A percentile compares a stretch with the other conserved stretches of the same genome.
These are phyloP conservation scores for Phycomyces blakesleeanus DNA, from an alignment of 192 early-diverging fungal species.

Conservation along the genomic window DNA sequence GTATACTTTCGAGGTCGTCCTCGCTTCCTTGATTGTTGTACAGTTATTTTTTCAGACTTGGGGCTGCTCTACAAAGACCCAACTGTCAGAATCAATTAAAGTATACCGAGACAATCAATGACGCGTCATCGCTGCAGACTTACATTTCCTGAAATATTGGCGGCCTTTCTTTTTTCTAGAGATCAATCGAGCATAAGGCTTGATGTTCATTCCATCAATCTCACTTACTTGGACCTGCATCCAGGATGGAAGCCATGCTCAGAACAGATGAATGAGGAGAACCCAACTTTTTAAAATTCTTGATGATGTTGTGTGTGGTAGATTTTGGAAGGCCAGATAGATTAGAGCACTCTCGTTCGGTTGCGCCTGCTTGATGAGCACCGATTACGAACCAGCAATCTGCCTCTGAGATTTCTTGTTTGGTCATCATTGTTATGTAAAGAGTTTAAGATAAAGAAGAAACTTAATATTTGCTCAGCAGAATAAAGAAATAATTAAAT, in stretches of 20 bases:
- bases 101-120: too few species aligned
- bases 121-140: too few species aligned
- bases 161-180: too few species aligned
- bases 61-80: neutral
- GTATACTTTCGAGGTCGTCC: constrained; percentile 14
- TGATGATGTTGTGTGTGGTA: constrained; percentile 22
- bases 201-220: neutral
- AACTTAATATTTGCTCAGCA: neutral
- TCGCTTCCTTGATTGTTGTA: constrained; percentile 11
- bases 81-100: neutral
- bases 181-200: too few species aligned
- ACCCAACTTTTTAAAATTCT: constrained; percentile 19
- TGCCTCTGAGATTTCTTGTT: constrained; percentile 18
- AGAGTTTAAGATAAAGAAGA: neutral
- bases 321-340: constrained; percentile 26
- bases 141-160: too few species aligned
- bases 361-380: constrained; percentile 29
- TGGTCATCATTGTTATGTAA: constrained; percentile 1
- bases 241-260: neutral
- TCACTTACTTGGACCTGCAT: neutral
- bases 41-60: neutral
- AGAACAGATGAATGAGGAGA: constrained; percentile 20
- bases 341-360: constrained; percentile 23
- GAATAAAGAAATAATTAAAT: too few species aligned
- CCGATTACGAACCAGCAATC: constrained; percentile 31